A percentile compares a stretch with the other conserved stretches of the same genome.
Conservation (phyloP, 768 basidiomycete genomes). For the Podaxis sp. region DNA sequence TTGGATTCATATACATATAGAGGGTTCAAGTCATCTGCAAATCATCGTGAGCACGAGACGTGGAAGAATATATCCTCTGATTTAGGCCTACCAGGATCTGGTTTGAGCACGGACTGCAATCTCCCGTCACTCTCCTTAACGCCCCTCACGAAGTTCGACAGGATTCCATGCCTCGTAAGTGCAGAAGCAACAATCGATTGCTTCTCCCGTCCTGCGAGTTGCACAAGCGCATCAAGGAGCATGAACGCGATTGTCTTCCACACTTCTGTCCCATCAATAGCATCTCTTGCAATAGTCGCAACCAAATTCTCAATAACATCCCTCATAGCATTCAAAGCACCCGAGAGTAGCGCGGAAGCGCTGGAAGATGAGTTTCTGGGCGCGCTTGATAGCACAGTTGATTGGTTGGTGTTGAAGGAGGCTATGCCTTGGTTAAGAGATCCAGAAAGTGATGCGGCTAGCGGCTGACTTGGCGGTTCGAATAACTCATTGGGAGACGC, state of each 20-base stretch:
- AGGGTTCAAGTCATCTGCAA: conserved; percentile 79
- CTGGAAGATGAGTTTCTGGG: conserved; percentile 19
- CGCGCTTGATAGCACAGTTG: conserved; percentile 22
- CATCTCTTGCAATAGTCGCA: conserved; percentile 76
- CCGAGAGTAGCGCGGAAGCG: conserved; percentile 45
- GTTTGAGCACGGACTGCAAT: conserved; percentile 72
- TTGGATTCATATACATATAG: conserved; percentile 95
- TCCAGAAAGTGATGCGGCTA: conserved; percentile 27
- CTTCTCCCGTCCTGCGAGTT: conserved; percentile 67
- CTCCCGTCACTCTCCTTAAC: conserved; percentile 79
- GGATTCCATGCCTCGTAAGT: conserved; percentile 68
- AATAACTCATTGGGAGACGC: conserved; percentile 23
- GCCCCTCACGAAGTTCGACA: conserved; percentile 77
- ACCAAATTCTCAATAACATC: conserved; percentile 68
- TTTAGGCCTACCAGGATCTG: conserved; percentile 74
- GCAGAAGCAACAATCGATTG: conserved; percentile 55
- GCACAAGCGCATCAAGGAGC: conserved; percentile 76
- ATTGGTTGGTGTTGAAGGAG: conserved; percentile 32
- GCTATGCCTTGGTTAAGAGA: conserved; percentile 21
- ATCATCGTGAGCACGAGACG: neutral
- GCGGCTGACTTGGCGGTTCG: conserved; percentile 18
- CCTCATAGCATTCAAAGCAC: conserved; percentile 66
- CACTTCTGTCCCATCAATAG: conserved; percentile 91
- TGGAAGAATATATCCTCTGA: neutral
- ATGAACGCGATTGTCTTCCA: conserved; percentile 97